Evolutionary conservation across 768 basidiomycete species (phyloP).

Genomic region (Boletus rubroflammeus): DNA sequence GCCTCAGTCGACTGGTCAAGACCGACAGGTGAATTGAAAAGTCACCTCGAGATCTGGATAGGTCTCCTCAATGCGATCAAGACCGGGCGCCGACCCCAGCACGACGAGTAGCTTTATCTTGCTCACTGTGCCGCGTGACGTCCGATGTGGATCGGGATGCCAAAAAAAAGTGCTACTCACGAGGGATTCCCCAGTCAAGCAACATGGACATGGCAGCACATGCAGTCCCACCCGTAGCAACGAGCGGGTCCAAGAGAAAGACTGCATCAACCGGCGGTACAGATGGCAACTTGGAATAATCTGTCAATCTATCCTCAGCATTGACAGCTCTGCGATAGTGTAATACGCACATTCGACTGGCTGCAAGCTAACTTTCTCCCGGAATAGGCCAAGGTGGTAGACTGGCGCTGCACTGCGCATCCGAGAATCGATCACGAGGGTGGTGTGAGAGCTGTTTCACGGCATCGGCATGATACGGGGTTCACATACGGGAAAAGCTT

Average conservation of each 20-base stretch:
- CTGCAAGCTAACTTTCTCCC: constrained; percentile 83
- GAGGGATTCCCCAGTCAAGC: constrained; percentile 72
- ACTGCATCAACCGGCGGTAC: constrained; percentile 73
- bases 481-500: constrained; percentile 75
- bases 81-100: constrained; percentile 72
- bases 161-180: constrained; percentile 36
- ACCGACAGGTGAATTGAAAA: neutral
- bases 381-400: constrained; percentile 86
- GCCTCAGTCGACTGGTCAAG: neutral
- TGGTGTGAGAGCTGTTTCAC: neutral
- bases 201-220: constrained; percentile 86
- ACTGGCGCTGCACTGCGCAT: constrained; percentile 65
- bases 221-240: constrained; percentile 93
- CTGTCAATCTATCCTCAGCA: constrained; percentile 36
- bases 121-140: constrained; percentile 38
- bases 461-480: neutral
- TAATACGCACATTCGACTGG: constrained; percentile 80
- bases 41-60: constrained; percentile 80
- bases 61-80: constrained; percentile 57
- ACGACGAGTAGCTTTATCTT: constrained; percentile 82
- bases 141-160: neutral
- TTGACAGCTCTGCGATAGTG: neutral
- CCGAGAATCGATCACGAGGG: neutral
- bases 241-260: constrained; percentile 87
- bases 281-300: constrained; percentile 87